These are phyloP conservation scores for Aspergillus panamensis DNA, from an alignment of 495 filamentous ascomycete species.

Conservation along the genomic window DNA sequence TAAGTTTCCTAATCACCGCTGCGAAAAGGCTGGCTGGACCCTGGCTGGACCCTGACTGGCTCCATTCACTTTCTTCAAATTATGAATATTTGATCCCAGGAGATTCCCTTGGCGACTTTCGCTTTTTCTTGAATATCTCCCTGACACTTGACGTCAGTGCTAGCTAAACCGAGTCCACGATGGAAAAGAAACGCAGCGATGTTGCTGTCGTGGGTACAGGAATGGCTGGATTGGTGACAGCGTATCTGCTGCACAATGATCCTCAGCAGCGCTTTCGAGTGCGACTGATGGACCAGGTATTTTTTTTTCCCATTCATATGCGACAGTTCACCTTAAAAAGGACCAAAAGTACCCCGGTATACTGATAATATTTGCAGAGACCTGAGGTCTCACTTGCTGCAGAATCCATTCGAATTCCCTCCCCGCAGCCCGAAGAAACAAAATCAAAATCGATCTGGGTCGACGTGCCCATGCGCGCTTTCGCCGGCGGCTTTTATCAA, in stretches of 20 bases:
- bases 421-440: not conserved
- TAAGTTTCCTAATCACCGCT: no score
- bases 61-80: no score
- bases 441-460: conserved; percentile 21
- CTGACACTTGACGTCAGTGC: not conserved
- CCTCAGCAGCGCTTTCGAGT: conserved; percentile 38
- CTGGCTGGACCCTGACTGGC: no score
- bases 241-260: conserved; percentile 47
- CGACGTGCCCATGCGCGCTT: conserved; percentile 54
- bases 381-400: conserved; percentile 23
- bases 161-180: not conserved
- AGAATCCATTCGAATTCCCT: conserved; percentile 20
- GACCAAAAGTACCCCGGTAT: no score
- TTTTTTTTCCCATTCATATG: no score
- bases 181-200: not conserved
- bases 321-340: no score
- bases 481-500: conserved; percentile 51
- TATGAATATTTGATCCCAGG: no score
- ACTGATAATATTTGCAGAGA: conserved; percentile 10
- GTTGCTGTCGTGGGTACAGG: conserved; percentile 27
- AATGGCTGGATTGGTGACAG: conserved; percentile 50
- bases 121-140: not conserved
- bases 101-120: no score
- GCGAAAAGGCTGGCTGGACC: no score
- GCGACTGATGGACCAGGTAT: conserved; percentile 45